Conservation (phyloP, 768 basidiomycete species). For the Russula sp. region DNA sequence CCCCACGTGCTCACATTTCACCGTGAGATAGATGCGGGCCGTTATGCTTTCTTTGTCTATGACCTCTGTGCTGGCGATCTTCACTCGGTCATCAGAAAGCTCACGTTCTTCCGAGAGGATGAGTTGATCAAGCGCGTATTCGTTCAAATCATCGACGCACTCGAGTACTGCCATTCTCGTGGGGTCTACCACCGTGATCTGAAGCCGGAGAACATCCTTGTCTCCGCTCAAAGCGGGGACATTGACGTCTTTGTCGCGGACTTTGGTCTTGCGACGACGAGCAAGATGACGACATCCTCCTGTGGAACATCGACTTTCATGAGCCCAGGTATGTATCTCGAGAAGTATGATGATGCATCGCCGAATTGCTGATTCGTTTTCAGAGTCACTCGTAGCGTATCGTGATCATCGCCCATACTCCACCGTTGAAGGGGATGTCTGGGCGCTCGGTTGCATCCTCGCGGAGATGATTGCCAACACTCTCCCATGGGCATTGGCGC, state of each 20-base stretch:
- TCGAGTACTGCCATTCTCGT: slow-evolving; percentile 9
- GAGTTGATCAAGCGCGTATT: slow-evolving; percentile 9
- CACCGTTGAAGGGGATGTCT: slow-evolving; percentile 7
- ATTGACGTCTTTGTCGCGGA: slow-evolving; percentile 5
- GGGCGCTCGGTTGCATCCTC: slow-evolving; percentile 17
- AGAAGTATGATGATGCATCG: no score
- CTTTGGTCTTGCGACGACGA: slow-evolving; percentile 12
- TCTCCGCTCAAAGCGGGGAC: neutral
- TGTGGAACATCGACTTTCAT: slow-evolving; percentile 7
- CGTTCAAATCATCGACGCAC: slow-evolving; percentile 10
- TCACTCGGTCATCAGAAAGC: neutral
- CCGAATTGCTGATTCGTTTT: neutral
- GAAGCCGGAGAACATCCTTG: neutral
- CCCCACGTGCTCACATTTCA: slow-evolving; percentile 81
- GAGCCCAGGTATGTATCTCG: slow-evolving; percentile 6
- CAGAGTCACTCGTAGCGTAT: slow-evolving; percentile 1
- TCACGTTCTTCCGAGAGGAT: slow-evolving; percentile 9
- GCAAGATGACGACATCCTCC: neutral
- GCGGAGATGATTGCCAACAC: slow-evolving; percentile 9
- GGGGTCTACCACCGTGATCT: slow-evolving; percentile 8
- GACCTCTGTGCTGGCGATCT: slow-evolving; percentile 12
- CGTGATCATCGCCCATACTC: neutral
- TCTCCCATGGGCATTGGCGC: neutral
- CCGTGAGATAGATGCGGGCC: slow-evolving; percentile 73
- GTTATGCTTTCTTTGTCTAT: slow-evolving; percentile 39